phyloP scores from a whole-genome alignment of 805 yeast species.

The Sugiyamaella qingdaonensis region DNA sequence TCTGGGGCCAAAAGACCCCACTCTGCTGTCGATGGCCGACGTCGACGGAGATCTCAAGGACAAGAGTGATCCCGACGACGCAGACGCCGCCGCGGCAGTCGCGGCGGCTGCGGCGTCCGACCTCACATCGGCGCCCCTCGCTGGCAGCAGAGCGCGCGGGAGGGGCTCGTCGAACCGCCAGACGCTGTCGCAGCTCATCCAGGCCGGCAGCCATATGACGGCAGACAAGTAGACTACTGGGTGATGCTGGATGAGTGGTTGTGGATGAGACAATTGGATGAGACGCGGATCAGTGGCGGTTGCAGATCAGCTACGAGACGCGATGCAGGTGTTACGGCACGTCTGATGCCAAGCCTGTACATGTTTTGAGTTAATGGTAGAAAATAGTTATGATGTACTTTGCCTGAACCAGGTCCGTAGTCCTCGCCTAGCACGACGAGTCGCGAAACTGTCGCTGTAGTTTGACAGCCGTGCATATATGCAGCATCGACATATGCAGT shows the following conservation, averaged over 20 bases:
- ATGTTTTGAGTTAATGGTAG: too few species aligned
- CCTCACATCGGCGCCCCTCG: constrained; percentile 1
- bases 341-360: too few species aligned
- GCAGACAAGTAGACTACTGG: neutral
- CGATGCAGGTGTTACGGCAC: too few species aligned
- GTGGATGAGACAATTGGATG: too few species aligned
- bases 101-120: constrained; percentile 6
- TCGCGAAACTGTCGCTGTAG: too few species aligned
- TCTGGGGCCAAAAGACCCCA: constrained; percentile 16
- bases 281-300: too few species aligned
- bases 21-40: constrained; percentile 17
- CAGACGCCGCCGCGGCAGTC: constrained; percentile 1
- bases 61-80: constrained; percentile 8
- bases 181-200: constrained; percentile 21
- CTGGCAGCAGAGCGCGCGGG: constrained; percentile 9
- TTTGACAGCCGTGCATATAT: too few species aligned
- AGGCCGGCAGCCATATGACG: constrained; percentile 19
- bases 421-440: too few species aligned
- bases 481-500: too few species aligned
- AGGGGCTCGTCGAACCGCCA: constrained; percentile 15
- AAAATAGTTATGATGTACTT: too few species aligned
- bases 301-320: too few species aligned
- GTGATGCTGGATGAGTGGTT: neutral
- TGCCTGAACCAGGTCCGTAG: too few species aligned
- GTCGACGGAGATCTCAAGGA: constrained; percentile 16